These are phyloP conservation scores for Lichtheimia ornata DNA, from an alignment of 371 early-diverging fungal species.

Conservation along the genomic window DNA sequence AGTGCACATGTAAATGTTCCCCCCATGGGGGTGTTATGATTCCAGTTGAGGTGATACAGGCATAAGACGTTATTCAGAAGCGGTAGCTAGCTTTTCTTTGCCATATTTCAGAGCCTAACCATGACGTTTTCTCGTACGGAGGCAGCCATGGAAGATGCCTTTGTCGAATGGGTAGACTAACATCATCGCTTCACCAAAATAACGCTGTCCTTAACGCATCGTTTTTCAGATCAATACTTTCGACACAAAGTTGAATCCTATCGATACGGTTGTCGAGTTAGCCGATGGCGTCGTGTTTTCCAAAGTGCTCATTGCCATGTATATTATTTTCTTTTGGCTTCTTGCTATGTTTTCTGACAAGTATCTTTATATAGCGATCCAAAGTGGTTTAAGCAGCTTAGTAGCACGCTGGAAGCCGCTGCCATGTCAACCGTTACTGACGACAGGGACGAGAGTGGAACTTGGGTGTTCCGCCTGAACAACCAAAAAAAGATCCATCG, in stretches of 20 bases:
- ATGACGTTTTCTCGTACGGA: constrained; percentile 56
- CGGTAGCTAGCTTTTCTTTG: too few relatives aligned
- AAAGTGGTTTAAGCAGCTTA: constrained; percentile 83
- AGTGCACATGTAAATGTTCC: too few relatives aligned
- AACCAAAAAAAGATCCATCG: constrained; percentile 89
- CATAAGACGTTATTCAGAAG: too few relatives aligned
- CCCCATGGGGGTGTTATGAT: too few relatives aligned
- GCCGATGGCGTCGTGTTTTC: constrained; percentile 80
- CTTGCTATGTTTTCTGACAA: neutral
- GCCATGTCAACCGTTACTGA: constrained; percentile 26
- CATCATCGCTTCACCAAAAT: too few relatives aligned
- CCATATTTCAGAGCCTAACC: neutral
- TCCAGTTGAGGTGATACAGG: too few relatives aligned
- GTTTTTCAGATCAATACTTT: constrained; percentile 72
- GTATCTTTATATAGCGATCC: constrained; percentile 64
- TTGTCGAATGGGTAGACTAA: constrained; percentile 55
- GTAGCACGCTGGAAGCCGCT: constrained; percentile 17
- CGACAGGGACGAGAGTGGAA: constrained; percentile 42
- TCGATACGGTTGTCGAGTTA: constrained; percentile 72
- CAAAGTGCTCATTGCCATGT: constrained; percentile 85
- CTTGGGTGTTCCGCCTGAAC: constrained; percentile 92
- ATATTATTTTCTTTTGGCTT: constrained; percentile 30
- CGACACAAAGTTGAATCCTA: constrained; percentile 60
- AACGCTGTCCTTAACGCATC: too few relatives aligned
- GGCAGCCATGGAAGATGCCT: constrained; percentile 53